Base-by-base conservation (phyloP, 2,329 filamentous ascomycete species). In the Hansfordia pulvinata region DNA sequence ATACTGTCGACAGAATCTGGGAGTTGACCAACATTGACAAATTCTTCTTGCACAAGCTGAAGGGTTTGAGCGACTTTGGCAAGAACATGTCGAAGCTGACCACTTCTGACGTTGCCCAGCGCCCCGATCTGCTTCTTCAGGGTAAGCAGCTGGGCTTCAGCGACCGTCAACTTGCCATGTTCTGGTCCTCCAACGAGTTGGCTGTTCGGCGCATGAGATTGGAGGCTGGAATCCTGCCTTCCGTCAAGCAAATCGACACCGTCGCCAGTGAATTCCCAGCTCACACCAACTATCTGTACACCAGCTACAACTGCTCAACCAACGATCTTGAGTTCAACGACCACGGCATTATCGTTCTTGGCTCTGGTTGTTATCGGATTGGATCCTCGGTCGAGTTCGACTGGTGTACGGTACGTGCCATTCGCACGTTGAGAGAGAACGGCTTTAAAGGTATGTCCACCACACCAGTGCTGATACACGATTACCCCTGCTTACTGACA, bases 371-470 rank as follows among this genome's bases (percentile, higher is more conserved):
- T 8, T 96, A 96, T 63, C 75, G 90, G 34, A 98, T 98, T 37
- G 90, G 90, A 38, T 94, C 86, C 0, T 94, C 88, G 0, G 90
- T 98, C 32, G 90, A 98, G 50, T 98, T 98, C 52, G 90, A 98
- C 54, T 98, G 90, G 90, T 96, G 90, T 53, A 93, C 90, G 4
- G 90, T 98, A 16, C 69, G 88, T 33, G 84, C 90, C 5, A 92
- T 96, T 35, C 76, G 88, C 35, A 96, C 90, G 2, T 68, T 98
- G 6, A 74, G 90, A 26, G 72, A 82, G 37, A 70, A 76, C 33
- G 81, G 81, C 3, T 74, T 78, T 62, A 96, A 96, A n/a, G n/a
- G n/a, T n/a, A n/a, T n/a, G n/a, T n/a, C n/a, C n/a, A n/a, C n/a
- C n/a, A n/a, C n/a, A n/a, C n/a, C n/a, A n/a, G n/a, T n/a, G n/a